phyloP scores from a whole-genome alignment of 1,139 yeast genomes.

The Hyphopichia khmerensis region DNA sequence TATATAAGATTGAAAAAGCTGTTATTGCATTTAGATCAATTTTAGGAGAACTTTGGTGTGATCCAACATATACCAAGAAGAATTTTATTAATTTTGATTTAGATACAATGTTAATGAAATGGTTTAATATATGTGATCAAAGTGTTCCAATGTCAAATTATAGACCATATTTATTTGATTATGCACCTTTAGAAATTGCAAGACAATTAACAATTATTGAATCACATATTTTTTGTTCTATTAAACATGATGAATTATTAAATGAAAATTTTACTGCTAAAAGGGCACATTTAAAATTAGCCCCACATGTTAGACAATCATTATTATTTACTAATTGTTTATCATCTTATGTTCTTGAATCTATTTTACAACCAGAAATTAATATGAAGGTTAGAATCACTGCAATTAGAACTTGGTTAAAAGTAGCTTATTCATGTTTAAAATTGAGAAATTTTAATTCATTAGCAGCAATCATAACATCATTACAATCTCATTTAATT shows the following conservation, averaged over 20 bases:
- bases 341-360: slow-evolving; percentile 80
- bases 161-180: slow-evolving; percentile 58
- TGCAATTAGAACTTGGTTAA: slow-evolving; percentile 76
- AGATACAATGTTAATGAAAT: slow-evolving; percentile 27
- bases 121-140: slow-evolving; percentile 43
- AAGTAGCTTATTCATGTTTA: slow-evolving; percentile 77
- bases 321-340: slow-evolving; percentile 75
- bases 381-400: slow-evolving; percentile 52
- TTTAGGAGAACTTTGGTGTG: slow-evolving; percentile 52
- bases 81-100: slow-evolving; percentile 30
- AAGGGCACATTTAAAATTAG: slow-evolving; percentile 58
- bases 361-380: slow-evolving; percentile 59
- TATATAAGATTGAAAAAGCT: slow-evolving; percentile 43
- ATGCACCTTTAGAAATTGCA: slow-evolving; percentile 80
- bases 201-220: slow-evolving; percentile 83
- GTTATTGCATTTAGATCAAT: slow-evolving; percentile 50
- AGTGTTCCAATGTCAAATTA: slow-evolving; percentile 48
- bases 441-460: slow-evolving; percentile 83
- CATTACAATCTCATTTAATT: slow-evolving; percentile 79
- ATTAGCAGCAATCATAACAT: slow-evolving; percentile 81
- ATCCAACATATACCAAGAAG: slow-evolving; percentile 24
- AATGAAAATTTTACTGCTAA: slow-evolving; percentile 71
- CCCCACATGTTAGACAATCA: slow-evolving; percentile 73
- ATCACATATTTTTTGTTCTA: slow-evolving; percentile 63
- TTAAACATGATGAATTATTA: slow-evolving; percentile 70